Evolutionary conservation across 805 yeast species (phyloP).

Genomic region (Tetrapisispora nanseiensis): DNA sequence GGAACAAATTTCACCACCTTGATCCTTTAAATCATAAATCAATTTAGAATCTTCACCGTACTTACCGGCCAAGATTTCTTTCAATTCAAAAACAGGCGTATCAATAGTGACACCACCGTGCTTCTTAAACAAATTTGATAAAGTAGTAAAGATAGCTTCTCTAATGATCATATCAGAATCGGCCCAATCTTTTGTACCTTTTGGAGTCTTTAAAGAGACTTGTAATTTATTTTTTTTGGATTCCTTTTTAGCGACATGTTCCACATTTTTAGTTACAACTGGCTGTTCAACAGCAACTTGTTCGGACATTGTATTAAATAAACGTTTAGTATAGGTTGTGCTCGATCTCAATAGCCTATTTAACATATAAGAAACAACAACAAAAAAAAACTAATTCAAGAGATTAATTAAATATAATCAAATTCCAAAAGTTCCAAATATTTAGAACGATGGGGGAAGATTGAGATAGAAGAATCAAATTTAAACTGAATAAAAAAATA

Average conservation of each 20-base stretch:
- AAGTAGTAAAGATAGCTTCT: slow-evolving; percentile 69
- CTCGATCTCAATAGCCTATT: slow-evolving; percentile 5
- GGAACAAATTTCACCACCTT: slow-evolving; percentile 96
- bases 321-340: slow-evolving; percentile 1
- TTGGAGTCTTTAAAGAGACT: slow-evolving; percentile 85
- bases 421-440: no score
- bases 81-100: slow-evolving; percentile 94
- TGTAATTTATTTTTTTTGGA: slow-evolving; percentile 38
- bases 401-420: no score
- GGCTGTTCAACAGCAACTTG: slow-evolving; percentile 9
- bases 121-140: slow-evolving; percentile 71
- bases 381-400: background rate
- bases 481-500: no score
- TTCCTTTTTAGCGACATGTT: slow-evolving; percentile 10
- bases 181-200: slow-evolving; percentile 98
- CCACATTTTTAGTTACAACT: background rate
- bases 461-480: no score
- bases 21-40: slow-evolving; percentile 93
- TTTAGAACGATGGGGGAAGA: no score
- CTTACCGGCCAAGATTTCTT: slow-evolving; percentile 92
- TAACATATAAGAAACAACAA: slow-evolving; percentile 3
- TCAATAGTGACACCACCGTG: slow-evolving; percentile 98
- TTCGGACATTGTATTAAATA: slow-evolving; percentile 12
- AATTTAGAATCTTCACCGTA: slow-evolving; percentile 98
- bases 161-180: slow-evolving; percentile 95